Percentiles rank a stretch among this genome's conserved stretches.
Conservation (phyloP, 202 grass and related monocot species). For the Cymbopogon flexuosus region DNA sequence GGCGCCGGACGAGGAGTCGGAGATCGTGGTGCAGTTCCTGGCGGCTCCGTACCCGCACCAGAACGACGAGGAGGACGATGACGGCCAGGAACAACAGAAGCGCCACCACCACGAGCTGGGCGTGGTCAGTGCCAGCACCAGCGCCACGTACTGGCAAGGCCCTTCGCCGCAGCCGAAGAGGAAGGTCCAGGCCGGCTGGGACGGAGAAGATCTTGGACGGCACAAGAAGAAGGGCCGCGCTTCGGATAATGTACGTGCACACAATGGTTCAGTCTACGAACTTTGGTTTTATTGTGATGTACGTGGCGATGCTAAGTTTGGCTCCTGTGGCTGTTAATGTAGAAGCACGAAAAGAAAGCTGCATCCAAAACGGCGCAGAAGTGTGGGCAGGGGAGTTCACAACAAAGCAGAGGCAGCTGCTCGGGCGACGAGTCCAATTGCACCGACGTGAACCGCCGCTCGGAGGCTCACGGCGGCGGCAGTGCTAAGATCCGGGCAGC, state of each 20-base stretch:
- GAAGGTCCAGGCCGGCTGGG: no score
- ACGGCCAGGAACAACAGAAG: not conserved
- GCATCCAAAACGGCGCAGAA: constrained; percentile 28
- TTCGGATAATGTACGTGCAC: no score
- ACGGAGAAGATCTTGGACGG: no score
- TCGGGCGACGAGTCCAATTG: constrained; percentile 52
- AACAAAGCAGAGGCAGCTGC: constrained; percentile 39
- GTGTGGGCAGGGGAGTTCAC: constrained; percentile 27
- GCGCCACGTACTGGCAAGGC: no score
- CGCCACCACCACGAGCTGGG: no score
- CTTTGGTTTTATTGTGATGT: no score
- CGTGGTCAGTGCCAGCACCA: no score
- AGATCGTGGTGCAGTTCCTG: constrained; percentile 69
- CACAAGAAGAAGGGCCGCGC: no score
- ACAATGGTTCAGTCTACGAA: no score
- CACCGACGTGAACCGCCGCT: constrained; percentile 26
- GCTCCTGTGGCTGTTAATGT: not conserved
- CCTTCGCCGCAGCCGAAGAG: no score
- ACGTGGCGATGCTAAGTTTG: not conserved
- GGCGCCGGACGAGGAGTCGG: constrained; percentile 49
- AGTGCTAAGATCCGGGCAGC: constrained; percentile 39
- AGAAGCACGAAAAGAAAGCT: constrained; percentile 31
- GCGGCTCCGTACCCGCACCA: constrained; percentile 37
- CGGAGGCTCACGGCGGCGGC: constrained; percentile 12
- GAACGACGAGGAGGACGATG: constrained; percentile 7